These are phyloP conservation scores for Phytophthora ramorum DNA, from an alignment of 352 stramenopile genomes.

Conservation along the genomic window DNA sequence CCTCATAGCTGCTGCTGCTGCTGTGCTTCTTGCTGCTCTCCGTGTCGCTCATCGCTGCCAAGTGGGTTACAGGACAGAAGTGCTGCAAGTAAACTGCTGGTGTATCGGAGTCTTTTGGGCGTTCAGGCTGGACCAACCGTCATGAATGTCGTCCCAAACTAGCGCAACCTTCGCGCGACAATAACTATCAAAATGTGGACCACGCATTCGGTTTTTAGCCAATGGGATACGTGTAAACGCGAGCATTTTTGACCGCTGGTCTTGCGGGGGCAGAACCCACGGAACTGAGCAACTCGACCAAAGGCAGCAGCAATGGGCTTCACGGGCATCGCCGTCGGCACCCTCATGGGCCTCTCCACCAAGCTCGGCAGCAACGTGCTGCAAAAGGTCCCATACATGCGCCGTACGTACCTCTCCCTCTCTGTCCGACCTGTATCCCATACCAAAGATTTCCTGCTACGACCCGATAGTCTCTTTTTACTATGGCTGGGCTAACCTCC, in stretches of 20 bases:
- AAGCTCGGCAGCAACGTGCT: constrained; percentile 86
- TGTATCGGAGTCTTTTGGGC: constrained; percentile 24
- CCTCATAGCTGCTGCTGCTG: constrained; percentile 66
- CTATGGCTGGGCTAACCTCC: background rate
- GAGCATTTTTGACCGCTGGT: constrained; percentile 35
- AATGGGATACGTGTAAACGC: constrained; percentile 7
- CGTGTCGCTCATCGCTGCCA: constrained; percentile 68
- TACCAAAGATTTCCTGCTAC: background rate
- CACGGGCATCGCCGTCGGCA: constrained; percentile 68
- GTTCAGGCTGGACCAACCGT: constrained; percentile 34
- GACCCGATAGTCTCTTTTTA: background rate
- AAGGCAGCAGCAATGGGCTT: constrained; percentile 64
- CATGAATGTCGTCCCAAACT: constrained; percentile 30
- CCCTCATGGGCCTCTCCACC: constrained; percentile 80
- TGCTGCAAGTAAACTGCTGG: constrained; percentile 31
- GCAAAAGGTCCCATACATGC: constrained; percentile 86
- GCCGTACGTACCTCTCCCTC: constrained; percentile 57
- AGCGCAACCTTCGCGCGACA: constrained; percentile 33
- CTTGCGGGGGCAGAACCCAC: constrained; percentile 29
- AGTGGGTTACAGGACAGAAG: background rate
- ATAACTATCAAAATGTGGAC: background rate
- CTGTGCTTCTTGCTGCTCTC: constrained; percentile 66
- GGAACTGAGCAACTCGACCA: constrained; percentile 26
- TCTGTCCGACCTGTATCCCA: background rate
- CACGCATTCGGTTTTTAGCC: constrained; percentile 5